Percentiles rank a stretch among this genome's conserved stretches.
These are phyloP conservation scores for Stenocarpella maydis DNA, from an alignment of 2,329 filamentous ascomycete species.

Conservation along the genomic window DNA sequence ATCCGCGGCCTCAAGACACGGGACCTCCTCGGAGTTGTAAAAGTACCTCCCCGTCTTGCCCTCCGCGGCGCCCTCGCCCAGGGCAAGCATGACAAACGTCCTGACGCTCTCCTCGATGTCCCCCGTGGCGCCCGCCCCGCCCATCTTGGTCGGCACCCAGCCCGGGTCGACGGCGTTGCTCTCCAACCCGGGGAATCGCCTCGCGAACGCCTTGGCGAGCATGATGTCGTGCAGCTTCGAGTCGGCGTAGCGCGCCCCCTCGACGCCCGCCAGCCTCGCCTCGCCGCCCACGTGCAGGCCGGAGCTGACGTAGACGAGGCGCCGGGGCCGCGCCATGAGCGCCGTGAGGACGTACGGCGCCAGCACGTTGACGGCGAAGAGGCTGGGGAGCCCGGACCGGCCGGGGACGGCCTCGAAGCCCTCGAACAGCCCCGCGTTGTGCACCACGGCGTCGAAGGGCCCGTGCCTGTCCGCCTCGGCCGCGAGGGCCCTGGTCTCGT, in stretches of 20 bases:
- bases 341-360: slow-evolving; percentile 65
- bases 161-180: slow-evolving; percentile 60
- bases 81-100: slow-evolving; percentile 56
- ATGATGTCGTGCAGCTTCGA: slow-evolving; percentile 65
- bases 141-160: slow-evolving; percentile 65
- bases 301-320: slow-evolving; percentile 61
- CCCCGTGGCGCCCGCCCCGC: slow-evolving; percentile 55
- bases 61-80: slow-evolving; percentile 46
- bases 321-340: slow-evolving; percentile 55
- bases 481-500: slow-evolving; percentile 60
- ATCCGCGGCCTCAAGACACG: slow-evolving; percentile 42
- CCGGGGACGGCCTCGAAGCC: slow-evolving; percentile 45
- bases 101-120: slow-evolving; percentile 55
- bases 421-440: slow-evolving; percentile 63
- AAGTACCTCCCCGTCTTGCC: slow-evolving; percentile 51
- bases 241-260: slow-evolving; percentile 55
- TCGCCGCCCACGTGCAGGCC: slow-evolving; percentile 60
- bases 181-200: slow-evolving; percentile 51
- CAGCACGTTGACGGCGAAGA: slow-evolving; percentile 64
- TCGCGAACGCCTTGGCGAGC: slow-evolving; percentile 62
- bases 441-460: slow-evolving; percentile 62
- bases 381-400: slow-evolving; percentile 51
- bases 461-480: slow-evolving; percentile 57
- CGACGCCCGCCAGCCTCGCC: slow-evolving; percentile 51
- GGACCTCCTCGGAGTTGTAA: slow-evolving; percentile 43